Conservation (phyloP, 306 rosid genomes). For the Cajanus cajan region DNA sequence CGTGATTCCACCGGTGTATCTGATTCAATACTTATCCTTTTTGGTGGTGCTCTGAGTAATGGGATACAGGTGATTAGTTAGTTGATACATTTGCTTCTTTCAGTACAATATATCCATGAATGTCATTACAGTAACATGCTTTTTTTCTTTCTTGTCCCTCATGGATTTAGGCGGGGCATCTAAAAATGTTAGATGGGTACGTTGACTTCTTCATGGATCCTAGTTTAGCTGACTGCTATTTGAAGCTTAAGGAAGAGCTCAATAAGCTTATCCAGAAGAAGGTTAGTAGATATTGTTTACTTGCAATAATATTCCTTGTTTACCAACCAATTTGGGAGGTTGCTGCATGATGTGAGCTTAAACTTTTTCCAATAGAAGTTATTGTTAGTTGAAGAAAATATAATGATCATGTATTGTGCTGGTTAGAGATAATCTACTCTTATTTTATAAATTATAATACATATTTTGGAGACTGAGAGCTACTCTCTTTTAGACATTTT, state of each 20-base stretch:
- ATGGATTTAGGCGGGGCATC: constrained; percentile 72
- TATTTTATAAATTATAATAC: no score
- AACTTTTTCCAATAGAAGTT: not conserved
- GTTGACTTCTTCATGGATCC: constrained; percentile 92
- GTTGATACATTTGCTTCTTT: not conserved
- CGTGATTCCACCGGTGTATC: constrained; percentile 98
- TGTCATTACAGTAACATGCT: constrained; percentile 18
- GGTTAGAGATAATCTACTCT: not conserved
- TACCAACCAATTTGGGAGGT: not conserved
- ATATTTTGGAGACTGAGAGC: no score
- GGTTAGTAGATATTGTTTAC: constrained; percentile 48
- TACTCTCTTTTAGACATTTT: no score
- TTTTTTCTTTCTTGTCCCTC: not conserved
- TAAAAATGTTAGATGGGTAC: constrained; percentile 87
- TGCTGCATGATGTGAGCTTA: constrained; percentile 7
- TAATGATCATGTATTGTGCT: not conserved
- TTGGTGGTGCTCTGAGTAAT: constrained; percentile 67
- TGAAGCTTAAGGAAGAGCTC: constrained; percentile 88
- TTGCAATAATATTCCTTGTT: constrained; percentile 10
- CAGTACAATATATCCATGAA: constrained; percentile 2
- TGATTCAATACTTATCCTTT: constrained; percentile 83
- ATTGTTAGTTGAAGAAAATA: constrained; percentile 3
- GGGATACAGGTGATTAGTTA: constrained; percentile 73
- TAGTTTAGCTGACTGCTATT: constrained; percentile 80
- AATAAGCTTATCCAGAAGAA: constrained; percentile 77